Evolutionary conservation across 352 stramenopile species (phyloP), one percentile per base, ranked within the genome.

Genomic region (Phytopythium mirpurense): DNA sequence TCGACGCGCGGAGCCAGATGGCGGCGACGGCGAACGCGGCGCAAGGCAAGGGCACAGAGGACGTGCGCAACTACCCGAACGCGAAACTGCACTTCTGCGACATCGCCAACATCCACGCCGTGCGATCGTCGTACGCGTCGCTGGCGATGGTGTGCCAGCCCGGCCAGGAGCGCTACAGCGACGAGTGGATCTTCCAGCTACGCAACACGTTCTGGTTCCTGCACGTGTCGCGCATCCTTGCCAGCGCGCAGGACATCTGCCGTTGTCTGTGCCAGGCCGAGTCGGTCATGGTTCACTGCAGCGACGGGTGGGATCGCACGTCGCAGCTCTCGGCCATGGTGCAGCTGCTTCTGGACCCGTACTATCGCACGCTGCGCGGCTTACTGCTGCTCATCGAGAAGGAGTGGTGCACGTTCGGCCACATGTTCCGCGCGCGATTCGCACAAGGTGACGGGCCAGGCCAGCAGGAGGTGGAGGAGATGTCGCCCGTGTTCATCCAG

Each of bases 31-130:
- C 78, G 11, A 96, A 96, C 57, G 84, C 83, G 3, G 84, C 83
- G 9, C 81, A 93, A 68, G 82, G 84, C 26, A 94, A 96, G 77
- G 85, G 84, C 32, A 96, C 85, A 0, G 89, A 94, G 63, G 82
- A 98, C 68, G 62, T 93, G 57, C 83, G 96, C 31, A 97, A 98
- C 62, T 99, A 99, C 68, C 73, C 83, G 18, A 90, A 97, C 55
- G 87, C 88, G 6, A 96, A 98, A 23, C 81, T 99, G 26, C 93
- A 97, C 52, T 99, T 99, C 65, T 98, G 95, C 67, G 96, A 98
- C 55, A 99, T 99, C 62, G 93, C 87, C 4, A 99, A 99, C 70
- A 99, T 99, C 59, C 96, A 99, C 72, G 91, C 90, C 27, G 96
- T 99, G 35, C 96, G 97, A 19, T 90, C 83, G 36, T 91, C 86